Evolutionary conservation across 257 asterid genomes (phyloP), one percentile per base, ranked within the genome.

Genomic region (Schizonepeta tenuifolia): DNA sequence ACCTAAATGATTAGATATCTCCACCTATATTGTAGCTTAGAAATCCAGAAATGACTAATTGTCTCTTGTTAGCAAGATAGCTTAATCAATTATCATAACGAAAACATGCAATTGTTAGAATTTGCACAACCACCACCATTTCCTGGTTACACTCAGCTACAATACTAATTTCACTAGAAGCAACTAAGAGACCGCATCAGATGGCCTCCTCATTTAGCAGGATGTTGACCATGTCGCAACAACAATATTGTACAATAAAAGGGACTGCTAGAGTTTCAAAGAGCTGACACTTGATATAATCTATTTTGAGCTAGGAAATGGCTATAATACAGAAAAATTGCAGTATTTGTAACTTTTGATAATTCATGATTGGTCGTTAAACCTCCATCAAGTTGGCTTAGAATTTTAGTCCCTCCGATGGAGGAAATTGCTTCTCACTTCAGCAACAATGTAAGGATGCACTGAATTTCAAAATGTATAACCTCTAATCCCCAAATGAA

Each of bases 301-400:
- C 40, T 24, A 5, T 35, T 50, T 59, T n/a, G 31, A 21, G 70
- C 65, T 33, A 46, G 11, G 36, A 64, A 67, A 68, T 22, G 54
- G 47, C 57, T 49, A 47, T 22, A 18, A 53, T 73, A 36, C 41
- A 7, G 10, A 36, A 38, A 38, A 38, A 38, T 6, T 55, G 36
- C 9, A 65, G 55, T 49, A 21, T 40, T 47, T 64, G 55, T 26
- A 63, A 63, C n/a, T 24, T 46, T 43, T 24, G 26, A 31, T 2
- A 31, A 31, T 5, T 31, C 36, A 31, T 31, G 36, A 31, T 31
- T 31, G 36, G 36, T 31, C 36, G 5, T 31, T 31, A 31, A 5
- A 31, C 36, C 36, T 31, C 36, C 7, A 31, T 31, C 36, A 31
- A 28, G 33, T 28, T 28, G 33, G 33, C 33, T 28, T 28, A 28